These are phyloP conservation scores for Wallacemonas sp. DNA, from an alignment of 208 protist species.

Conservation along the genomic window DNA sequence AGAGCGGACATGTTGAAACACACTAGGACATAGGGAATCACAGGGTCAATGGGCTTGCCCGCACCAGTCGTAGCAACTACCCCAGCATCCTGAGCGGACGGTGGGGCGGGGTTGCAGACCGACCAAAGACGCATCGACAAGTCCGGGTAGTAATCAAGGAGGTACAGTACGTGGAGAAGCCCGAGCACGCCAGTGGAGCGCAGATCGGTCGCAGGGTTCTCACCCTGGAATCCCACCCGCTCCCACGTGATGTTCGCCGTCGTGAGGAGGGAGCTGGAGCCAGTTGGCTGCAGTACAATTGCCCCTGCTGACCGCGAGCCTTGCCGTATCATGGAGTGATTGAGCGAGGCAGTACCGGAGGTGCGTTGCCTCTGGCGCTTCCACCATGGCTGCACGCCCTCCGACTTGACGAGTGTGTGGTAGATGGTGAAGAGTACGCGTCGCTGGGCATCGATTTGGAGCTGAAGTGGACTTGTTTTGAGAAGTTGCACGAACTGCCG, in stretches of 20 bases:
- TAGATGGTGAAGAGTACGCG: slow-evolving; percentile 66
- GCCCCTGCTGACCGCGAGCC: not conserved
- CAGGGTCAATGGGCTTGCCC: not conserved
- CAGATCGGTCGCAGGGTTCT: slow-evolving; percentile 77
- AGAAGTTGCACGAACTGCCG: slow-evolving; percentile 24
- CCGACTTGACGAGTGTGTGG: slow-evolving; percentile 28
- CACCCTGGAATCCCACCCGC: slow-evolving; percentile 75
- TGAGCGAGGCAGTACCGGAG: slow-evolving; percentile 4
- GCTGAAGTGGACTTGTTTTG: slow-evolving; percentile 26
- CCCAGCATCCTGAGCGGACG: not conserved
- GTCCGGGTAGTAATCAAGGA: slow-evolving; percentile 65
- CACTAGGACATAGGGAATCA: slow-evolving; percentile 75
- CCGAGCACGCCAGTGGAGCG: slow-evolving; percentile 72
- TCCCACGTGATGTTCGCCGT: slow-evolving; percentile 52
- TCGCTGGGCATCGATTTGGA: slow-evolving; percentile 34
- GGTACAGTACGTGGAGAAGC: slow-evolving; percentile 67
- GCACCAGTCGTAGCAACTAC: not conserved
- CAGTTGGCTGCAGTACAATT: not conserved
- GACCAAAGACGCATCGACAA: slow-evolving; percentile 55
- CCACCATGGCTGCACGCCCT: slow-evolving; percentile 15
- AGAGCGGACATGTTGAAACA: slow-evolving; percentile 72
- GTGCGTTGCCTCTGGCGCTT: slow-evolving; percentile 16
- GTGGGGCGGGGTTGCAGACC: slow-evolving; percentile 33
- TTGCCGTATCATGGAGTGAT: slow-evolving; percentile 8
- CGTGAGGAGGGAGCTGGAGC: not conserved